Base-by-base conservation (phyloP, 495 filamentous ascomycete species). In the Cenococcum geophilum region DNA sequence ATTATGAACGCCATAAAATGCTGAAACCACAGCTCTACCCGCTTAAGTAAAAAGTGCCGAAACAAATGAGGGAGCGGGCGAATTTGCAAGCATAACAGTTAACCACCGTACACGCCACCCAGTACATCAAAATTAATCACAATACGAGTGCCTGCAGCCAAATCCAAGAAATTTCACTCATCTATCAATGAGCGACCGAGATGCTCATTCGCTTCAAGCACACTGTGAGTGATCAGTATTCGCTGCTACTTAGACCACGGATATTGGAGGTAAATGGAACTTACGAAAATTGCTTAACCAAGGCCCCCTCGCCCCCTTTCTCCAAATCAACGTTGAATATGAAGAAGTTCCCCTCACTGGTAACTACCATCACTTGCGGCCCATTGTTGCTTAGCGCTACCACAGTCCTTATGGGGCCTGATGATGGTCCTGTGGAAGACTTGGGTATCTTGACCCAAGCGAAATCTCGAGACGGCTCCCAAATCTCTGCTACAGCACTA, bases 291-390 rank as follows among this genome's bases (percentile, higher is more conserved):
- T 95, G 90, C 70, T 95, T 95, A 36, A 89, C 84, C 62, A 97
- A 72, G 25, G 85, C 87, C 1, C 95, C 93, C 75, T 97, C 93
- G n/a, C 93, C 93, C 35, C 93, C 93, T 63, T 87, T 89, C 53
- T 96, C 91, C 79, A 98, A 80, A 70, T 98, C 92, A 43, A 98
- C 90, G 61, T 87, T 92, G 72, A 89, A 97, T 16, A 97, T 89
- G 65, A 92, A 97, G 68, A 96, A 97, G 22, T 85, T 85, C 14
- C 93, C 93, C 71, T 97, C 95, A 64, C 87, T 96, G 1, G 93
- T 97, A 12, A 96, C 95, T 1, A 97, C 89, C 92, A 97, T 97
- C 27, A 98, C 88, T 67, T 97, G 91, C 0, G 95, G 93, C 12
- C 86, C 89, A 67, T 83, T 92, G 67, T 83, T 92, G 68, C 89